A percentile compares a stretch with the other conserved stretches of the same genome.
Evolutionary conservation across 1,139 yeast genomes (phyloP).

Genomic region (Scheffersomyces quercinus): DNA sequence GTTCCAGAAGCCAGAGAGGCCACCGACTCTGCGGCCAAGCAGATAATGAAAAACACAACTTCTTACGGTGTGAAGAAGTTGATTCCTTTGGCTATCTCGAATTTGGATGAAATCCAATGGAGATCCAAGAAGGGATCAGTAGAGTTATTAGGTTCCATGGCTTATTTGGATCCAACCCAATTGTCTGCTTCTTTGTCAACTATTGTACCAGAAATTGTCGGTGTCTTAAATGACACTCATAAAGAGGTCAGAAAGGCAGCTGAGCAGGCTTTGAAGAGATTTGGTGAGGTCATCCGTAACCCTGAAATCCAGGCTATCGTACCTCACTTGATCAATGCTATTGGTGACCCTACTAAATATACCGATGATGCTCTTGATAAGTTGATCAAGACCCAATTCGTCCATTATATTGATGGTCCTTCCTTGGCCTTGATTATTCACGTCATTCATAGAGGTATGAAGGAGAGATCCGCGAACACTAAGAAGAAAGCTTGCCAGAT

Average conservation of each 20-base stretch:
- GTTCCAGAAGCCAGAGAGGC: constrained; percentile 86
- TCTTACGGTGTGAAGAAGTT: constrained; percentile 88
- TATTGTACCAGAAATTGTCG: constrained; percentile 94
- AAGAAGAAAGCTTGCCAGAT: constrained; percentile 96
- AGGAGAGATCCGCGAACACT: constrained; percentile 86
- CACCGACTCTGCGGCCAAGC: constrained; percentile 82
- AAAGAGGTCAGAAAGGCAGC: constrained; percentile 97
- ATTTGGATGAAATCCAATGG: constrained; percentile 91
- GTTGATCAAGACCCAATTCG: constrained; percentile 86
- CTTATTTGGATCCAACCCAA: constrained; percentile 93
- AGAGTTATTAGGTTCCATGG: constrained; percentile 95
- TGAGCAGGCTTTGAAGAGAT: constrained; percentile 80
- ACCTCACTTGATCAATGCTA: constrained; percentile 87
- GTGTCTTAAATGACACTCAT: constrained; percentile 91
- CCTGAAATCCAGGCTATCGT: constrained; percentile 94
- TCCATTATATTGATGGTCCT: constrained; percentile 97
- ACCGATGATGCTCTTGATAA: constrained; percentile 89
- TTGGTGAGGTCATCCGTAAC: constrained; percentile 95
- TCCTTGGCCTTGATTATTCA: constrained; percentile 93
- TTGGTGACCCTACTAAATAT: constrained; percentile 90
- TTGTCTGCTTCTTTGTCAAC: constrained; percentile 84
- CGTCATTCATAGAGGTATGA: constrained; percentile 93
- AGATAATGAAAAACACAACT: constrained; percentile 88
- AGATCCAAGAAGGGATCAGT: constrained; percentile 96
- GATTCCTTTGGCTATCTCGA: constrained; percentile 86